These are phyloP conservation scores for Rhododendron ferrugineum DNA, from an alignment of 148 eudicot species.

Conservation along the genomic window DNA sequence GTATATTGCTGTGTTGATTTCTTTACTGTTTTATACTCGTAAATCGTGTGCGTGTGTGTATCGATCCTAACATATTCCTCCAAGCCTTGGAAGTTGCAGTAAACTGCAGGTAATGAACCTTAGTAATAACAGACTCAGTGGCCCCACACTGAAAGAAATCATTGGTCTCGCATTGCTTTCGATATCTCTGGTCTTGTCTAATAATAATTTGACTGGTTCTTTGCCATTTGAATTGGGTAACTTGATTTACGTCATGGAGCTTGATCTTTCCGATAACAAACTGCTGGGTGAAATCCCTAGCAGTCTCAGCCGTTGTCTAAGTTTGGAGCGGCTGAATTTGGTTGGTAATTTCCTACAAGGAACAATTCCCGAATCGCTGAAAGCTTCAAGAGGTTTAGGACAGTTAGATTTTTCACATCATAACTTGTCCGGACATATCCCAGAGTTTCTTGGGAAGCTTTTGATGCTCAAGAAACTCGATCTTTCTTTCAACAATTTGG, in stretches of 20 bases:
- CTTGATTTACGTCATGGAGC: constrained; percentile 12
- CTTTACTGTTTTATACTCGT: too few species aligned
- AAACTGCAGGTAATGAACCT: constrained; percentile 17
- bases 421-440: constrained; percentile 35
- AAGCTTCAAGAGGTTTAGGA: constrained; percentile 17
- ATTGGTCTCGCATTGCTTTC: constrained; percentile 19
- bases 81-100: constrained; percentile 25
- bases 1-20: too few species aligned
- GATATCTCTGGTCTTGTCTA: constrained; percentile 5
- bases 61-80: too few species aligned
- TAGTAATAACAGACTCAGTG: constrained; percentile 24
- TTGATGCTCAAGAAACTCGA: constrained; percentile 7
- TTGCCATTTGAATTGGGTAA: constrained; percentile 26
- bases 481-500: constrained; percentile 33
- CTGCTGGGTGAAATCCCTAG: constrained; percentile 35
- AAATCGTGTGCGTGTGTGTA: too few species aligned
- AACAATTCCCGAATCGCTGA: constrained; percentile 20
- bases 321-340: constrained; percentile 15
- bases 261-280: constrained; percentile 24
- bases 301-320: constrained; percentile 19
- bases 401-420: constrained; percentile 37
- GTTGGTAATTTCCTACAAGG: constrained; percentile 27
- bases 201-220: constrained; percentile 24
- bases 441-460: constrained; percentile 21
- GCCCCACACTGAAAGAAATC: constrained; percentile 22